A percentile compares a stretch with the other conserved stretches of the same genome.
Conservation (phyloP, 2,329 filamentous ascomycete species). For the Xylariaceae sp. region DNA sequence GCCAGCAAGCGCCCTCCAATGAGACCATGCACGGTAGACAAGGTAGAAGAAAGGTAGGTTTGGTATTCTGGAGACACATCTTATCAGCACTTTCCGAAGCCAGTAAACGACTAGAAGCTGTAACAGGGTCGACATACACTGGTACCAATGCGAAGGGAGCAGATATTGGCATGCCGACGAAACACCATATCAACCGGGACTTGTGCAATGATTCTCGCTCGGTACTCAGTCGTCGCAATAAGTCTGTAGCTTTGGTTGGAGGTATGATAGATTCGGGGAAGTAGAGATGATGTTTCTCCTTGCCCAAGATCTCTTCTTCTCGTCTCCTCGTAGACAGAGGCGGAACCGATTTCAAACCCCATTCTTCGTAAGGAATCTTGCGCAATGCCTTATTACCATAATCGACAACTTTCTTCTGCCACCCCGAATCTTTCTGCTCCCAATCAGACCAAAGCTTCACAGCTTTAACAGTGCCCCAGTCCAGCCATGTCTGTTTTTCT, state of each 20-base stretch:
- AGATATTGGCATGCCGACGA: constrained; percentile 77
- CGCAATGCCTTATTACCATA: constrained; percentile 85
- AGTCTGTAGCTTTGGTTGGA: constrained; percentile 54
- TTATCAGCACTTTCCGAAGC: constrained; percentile 10
- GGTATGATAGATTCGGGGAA: constrained; percentile 72
- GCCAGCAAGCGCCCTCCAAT: constrained; percentile 81
- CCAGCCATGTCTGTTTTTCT: constrained; percentile 53
- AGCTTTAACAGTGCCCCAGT: constrained; percentile 67
- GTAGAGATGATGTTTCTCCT: constrained; percentile 66
- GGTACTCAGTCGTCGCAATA: constrained; percentile 69
- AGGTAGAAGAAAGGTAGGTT: constrained; percentile 98
- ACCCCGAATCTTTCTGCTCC: constrained; percentile 79
- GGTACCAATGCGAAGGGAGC: constrained; percentile 80
- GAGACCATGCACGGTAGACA: constrained; percentile 84
- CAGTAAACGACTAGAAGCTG: neutral
- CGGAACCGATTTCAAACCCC: constrained; percentile 93
- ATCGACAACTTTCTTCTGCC: constrained; percentile 81
- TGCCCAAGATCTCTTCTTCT: constrained; percentile 57
- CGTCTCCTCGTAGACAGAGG: constrained; percentile 66
- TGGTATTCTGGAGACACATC: constrained; percentile 57
- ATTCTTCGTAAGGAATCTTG: constrained; percentile 93
- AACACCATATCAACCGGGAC: constrained; percentile 73
- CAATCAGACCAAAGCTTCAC: constrained; percentile 77
- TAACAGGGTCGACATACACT: constrained; percentile 56
- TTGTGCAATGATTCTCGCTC: constrained; percentile 78